A percentile compares a stretch with the other conserved stretches of the same genome.
Evolutionary conservation across 257 asterid genomes (phyloP).

Genomic region (Osmanthus fragrans): DNA sequence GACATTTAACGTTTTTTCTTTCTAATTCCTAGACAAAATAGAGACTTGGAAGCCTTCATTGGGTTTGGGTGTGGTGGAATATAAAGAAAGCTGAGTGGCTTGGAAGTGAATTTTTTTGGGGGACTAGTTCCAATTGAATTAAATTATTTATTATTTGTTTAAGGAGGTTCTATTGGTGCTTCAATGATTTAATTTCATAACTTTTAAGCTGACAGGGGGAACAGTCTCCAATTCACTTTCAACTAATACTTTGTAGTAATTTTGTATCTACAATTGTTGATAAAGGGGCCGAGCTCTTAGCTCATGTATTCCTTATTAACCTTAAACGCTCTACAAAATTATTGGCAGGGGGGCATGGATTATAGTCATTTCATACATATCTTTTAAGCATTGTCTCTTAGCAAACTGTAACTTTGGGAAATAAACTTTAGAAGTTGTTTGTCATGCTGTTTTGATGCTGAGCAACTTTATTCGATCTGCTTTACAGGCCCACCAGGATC

Average conservation of each 20-base stretch:
- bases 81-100: not conserved
- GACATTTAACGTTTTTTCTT: too few species aligned
- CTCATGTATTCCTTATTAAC: not conserved
- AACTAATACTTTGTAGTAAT: too few species aligned
- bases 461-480: conserved; percentile 8
- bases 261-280: conserved; percentile 11
- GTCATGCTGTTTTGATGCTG: conserved; percentile 17
- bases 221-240: not conserved
- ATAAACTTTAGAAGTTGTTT: not conserved
- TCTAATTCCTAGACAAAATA: not conserved
- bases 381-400: not conserved
- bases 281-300: not conserved
- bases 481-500: conserved; percentile 92
- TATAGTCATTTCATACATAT: not conserved
- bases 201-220: not conserved
- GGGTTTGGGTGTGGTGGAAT: not conserved
- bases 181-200: not conserved
- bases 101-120: not conserved
- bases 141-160: too few species aligned
- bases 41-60: not conserved
- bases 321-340: not conserved
- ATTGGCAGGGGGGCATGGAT: not conserved
- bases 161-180: not conserved
- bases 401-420: not conserved
- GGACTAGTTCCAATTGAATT: not conserved